Base-by-base conservation (phyloP, 176 grass and related monocot genomes). In the Sorghum bicolor region DNA sequence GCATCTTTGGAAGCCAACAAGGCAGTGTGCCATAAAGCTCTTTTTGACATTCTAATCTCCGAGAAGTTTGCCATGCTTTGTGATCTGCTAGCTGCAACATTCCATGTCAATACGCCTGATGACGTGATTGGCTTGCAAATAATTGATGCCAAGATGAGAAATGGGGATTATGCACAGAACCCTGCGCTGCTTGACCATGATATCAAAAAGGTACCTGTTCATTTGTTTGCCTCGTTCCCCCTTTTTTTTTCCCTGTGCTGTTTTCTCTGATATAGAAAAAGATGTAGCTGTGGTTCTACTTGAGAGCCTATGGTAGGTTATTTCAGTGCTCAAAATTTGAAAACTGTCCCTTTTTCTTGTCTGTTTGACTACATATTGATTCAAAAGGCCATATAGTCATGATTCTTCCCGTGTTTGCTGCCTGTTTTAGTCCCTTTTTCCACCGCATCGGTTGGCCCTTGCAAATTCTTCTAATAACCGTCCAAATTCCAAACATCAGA, bases 21-120 rank as follows among this genome's bases (percentile, higher is more conserved):
- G 52, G 79, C 77, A 26, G 94, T 87, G 70, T 96, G 91, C 84
- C 88, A 84, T 43, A 92, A 84, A n/a, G 84, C 86, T 77, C 86
- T 99, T 64, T 75, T 89, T 28, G 91, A 94, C 34, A 80, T 99
- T 80, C 50, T 99, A 32, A 62, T 91, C 64, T 96, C 96, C 0
- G 91, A 96, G 52, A 95, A 94, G 69, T 99, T 99, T 84, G 91
- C 91, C 37, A 78, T 94, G 47, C 39, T 99, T 65, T 99, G 93
- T 78, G 83, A 99, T 90, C 75, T 92, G 74, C 60, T 96, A 69
- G 82, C 84, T 77, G 77, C 67, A 84, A 84, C 57, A 41, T 94
- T 99, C 83, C 86, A 88, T 89, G 86, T 85, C 52, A 81, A 57
- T 41, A 84, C 92, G 72, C 77, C 70, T 77, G 81, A 82, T 25